Percentiles rank a stretch among this genome's conserved stretches.
Evolutionary conservation across 208 protist species (phyloP).

Genomic region (Crithidia brevicula): DNA sequence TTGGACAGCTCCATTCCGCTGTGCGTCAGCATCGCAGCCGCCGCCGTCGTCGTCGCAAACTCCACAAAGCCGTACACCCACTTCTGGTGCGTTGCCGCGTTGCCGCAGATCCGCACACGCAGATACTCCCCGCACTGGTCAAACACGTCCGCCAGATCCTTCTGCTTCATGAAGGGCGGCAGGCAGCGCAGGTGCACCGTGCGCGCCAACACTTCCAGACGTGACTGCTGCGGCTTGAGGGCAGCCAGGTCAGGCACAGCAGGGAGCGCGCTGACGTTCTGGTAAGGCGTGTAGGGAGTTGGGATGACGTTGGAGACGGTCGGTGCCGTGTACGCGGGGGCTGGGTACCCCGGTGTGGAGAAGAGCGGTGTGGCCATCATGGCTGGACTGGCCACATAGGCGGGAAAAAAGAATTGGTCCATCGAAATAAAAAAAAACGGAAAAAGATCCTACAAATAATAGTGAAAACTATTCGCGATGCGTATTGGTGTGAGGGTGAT

Average conservation of each 20-base stretch:
- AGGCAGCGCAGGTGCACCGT: slow-evolving; percentile 66
- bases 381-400: background rate
- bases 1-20: slow-evolving; percentile 58
- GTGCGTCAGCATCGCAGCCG: slow-evolving; percentile 40
- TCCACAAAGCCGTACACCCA: slow-evolving; percentile 76
- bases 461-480: too few species aligned
- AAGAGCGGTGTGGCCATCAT: background rate
- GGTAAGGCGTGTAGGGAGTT: background rate
- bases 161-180: slow-evolving; percentile 51
- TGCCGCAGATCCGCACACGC: slow-evolving; percentile 58
- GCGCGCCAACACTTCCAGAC: slow-evolving; percentile 37
- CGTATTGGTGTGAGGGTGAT: too few species aligned
- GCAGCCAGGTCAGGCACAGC: background rate
- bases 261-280: background rate
- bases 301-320: background rate
- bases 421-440: slow-evolving; percentile 1
- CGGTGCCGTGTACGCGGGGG: too few species aligned
- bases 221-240: slow-evolving; percentile 15
- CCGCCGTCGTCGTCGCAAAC: slow-evolving; percentile 42
- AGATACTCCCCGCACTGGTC: slow-evolving; percentile 43
- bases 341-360: background rate
- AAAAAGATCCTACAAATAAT: too few species aligned
- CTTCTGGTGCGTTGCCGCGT: slow-evolving; percentile 45
- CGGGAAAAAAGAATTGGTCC: background rate
- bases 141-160: slow-evolving; percentile 47